phyloP scores from a whole-genome alignment of 441 rosid genomes.

The Capsella rubella region DNA sequence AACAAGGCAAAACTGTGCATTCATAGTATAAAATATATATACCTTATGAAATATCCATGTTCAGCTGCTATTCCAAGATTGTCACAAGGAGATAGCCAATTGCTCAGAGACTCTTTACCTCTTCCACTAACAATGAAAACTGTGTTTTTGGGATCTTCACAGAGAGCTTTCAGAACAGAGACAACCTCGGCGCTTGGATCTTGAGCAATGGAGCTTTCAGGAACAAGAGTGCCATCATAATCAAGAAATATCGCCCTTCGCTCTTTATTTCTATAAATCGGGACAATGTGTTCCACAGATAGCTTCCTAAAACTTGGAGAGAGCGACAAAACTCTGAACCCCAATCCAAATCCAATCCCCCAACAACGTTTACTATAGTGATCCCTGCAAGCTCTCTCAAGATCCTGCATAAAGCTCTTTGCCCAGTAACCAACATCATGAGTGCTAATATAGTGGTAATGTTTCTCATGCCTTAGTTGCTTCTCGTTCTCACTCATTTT shows the following conservation, averaged over 20 bases:
- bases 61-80: conserved; percentile 66
- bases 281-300: conserved; percentile 45
- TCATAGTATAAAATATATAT: neutral
- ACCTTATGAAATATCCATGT: conserved; percentile 66
- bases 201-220: conserved; percentile 49
- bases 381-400: conserved; percentile 59
- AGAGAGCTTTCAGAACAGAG: conserved; percentile 49
- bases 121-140: conserved; percentile 67
- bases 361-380: conserved; percentile 58
- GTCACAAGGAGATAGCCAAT: conserved; percentile 54
- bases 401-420: conserved; percentile 61
- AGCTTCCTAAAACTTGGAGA: conserved; percentile 61
- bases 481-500: conserved; percentile 59
- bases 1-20: neutral
- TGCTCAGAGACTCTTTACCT: conserved; percentile 50
- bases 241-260: conserved; percentile 62
- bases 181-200: conserved; percentile 49
- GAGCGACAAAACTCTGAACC: conserved; percentile 55
- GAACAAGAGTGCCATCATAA: conserved; percentile 65
- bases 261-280: conserved; percentile 47
- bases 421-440: conserved; percentile 71
- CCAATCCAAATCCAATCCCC: conserved; percentile 63
- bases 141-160: conserved; percentile 53
- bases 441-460: conserved; percentile 56
- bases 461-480: conserved; percentile 60